These are phyloP conservation scores for Aspergillus fijiensis DNA, from an alignment of 2,329 filamentous ascomycete species.

Conservation along the genomic window DNA sequence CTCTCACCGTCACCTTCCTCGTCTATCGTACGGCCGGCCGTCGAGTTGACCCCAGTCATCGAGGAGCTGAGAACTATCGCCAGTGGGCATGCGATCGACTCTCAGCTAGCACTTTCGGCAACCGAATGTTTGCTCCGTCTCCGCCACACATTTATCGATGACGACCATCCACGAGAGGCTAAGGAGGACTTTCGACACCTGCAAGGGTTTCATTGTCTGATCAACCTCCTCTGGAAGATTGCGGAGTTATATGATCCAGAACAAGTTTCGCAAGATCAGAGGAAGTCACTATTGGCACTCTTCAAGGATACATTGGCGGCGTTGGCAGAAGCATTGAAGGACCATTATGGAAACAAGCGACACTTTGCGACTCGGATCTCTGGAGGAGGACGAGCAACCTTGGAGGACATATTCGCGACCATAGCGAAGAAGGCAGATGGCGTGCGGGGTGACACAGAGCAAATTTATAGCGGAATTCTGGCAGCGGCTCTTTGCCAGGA, in stretches of 20 bases:
- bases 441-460: slow-evolving; percentile 60
- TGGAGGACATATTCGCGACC: slow-evolving; percentile 69
- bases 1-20: slow-evolving; percentile 30
- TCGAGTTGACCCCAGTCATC: slow-evolving; percentile 40
- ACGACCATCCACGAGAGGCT: slow-evolving; percentile 48
- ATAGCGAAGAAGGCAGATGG: slow-evolving; percentile 58
- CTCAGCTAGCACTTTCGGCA: slow-evolving; percentile 44
- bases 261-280: slow-evolving; percentile 59
- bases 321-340: slow-evolving; percentile 70
- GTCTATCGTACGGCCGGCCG: slow-evolving; percentile 36
- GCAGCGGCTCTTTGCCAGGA: slow-evolving; percentile 79
- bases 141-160: slow-evolving; percentile 62
- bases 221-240: slow-evolving; percentile 68
- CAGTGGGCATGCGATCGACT: slow-evolving; percentile 27
- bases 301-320: slow-evolving; percentile 59
- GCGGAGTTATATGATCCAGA: slow-evolving; percentile 70
- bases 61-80: slow-evolving; percentile 37
- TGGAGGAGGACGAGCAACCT: slow-evolving; percentile 72
- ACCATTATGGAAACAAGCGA: slow-evolving; percentile 80
- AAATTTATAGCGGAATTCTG: slow-evolving; percentile 79
- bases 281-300: slow-evolving; percentile 68
- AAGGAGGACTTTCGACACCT: slow-evolving; percentile 84
- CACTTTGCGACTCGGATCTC: slow-evolving; percentile 79
- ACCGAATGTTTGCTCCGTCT: slow-evolving; percentile 63
- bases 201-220: slow-evolving; percentile 71